These are phyloP conservation scores for Solanum appendiculatum DNA, from an alignment of 257 asterid species.

Conservation along the genomic window DNA sequence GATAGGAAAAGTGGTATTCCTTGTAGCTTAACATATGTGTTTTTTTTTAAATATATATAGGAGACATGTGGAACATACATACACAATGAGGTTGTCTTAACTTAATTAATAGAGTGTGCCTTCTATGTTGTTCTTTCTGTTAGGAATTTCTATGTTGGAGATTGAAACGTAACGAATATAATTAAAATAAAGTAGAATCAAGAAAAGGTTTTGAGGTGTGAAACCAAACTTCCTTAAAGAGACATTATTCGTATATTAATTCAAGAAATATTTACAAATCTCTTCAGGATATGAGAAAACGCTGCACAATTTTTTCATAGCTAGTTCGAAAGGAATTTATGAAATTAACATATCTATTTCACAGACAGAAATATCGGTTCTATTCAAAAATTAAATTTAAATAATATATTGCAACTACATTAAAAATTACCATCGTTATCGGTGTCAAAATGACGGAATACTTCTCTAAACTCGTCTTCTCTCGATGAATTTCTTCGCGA, in stretches of 20 bases:
- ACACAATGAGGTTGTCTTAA: not conserved
- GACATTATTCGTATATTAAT: too few species aligned
- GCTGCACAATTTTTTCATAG: not conserved
- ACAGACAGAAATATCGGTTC: not conserved
- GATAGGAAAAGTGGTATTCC: not conserved
- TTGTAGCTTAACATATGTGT: not conserved
- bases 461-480: conserved; percentile 37
- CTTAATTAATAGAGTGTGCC: too few species aligned
- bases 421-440: conserved; percentile 20
- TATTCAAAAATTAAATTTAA: not conserved
- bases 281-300: not conserved
- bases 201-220: not conserved
- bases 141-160: not conserved
- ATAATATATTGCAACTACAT: not conserved
- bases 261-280: not conserved
- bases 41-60: too few species aligned
- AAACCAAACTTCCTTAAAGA: not conserved
- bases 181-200: not conserved
- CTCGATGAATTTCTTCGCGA: conserved; percentile 9
- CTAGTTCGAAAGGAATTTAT: not conserved
- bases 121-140: too few species aligned
- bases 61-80: not conserved
- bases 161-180: not conserved
- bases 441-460: conserved; percentile 47
- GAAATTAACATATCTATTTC: not conserved